Percentiles rank a stretch among this genome's conserved stretches.
phyloP scores from a whole-genome alignment of 352 stramenopile species.

The Phytophthora nicotianae region DNA sequence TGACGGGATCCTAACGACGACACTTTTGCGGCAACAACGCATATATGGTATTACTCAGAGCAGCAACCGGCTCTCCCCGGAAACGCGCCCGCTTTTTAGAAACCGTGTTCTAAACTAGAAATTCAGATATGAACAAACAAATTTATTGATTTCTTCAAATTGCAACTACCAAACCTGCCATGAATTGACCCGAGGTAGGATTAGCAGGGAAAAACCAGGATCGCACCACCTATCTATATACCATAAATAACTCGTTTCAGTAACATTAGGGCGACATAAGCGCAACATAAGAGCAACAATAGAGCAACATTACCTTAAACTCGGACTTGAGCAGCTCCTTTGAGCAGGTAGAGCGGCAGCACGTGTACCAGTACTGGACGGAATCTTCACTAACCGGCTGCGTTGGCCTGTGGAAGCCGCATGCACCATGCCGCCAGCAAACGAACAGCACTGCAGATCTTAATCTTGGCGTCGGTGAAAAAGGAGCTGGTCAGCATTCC shows the following conservation, averaged over 20 bases:
- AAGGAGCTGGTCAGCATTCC: conserved; percentile 1
- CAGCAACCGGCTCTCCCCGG: not conserved
- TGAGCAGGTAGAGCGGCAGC: conserved; percentile 6
- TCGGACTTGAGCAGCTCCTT: conserved; percentile 1
- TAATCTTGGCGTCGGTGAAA: conserved; percentile 4
- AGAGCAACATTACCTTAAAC: not conserved
- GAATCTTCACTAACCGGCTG: not conserved
- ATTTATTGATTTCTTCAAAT: conserved; percentile 15
- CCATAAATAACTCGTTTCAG: not conserved
- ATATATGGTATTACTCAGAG: too few species aligned
- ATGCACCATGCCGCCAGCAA: conserved; percentile 11
- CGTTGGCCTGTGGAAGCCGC: conserved; percentile 2
- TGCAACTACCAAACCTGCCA: conserved; percentile 8
- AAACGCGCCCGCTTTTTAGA: conserved; percentile 2
- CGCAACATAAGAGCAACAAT: too few species aligned
- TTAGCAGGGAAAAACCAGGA: conserved; percentile 13
- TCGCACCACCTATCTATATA: conserved; percentile 7
- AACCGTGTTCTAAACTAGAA: not conserved
- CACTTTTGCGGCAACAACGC: too few species aligned
- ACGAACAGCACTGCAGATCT: not conserved
- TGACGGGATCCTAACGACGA: too few species aligned
- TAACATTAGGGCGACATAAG: not conserved
- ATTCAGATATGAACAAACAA: not conserved
- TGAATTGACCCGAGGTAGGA: not conserved
- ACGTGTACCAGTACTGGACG: not conserved